phyloP scores from a whole-genome alignment of 768 basidiomycete genomes.

The Leccinum longicurvipes region DNA sequence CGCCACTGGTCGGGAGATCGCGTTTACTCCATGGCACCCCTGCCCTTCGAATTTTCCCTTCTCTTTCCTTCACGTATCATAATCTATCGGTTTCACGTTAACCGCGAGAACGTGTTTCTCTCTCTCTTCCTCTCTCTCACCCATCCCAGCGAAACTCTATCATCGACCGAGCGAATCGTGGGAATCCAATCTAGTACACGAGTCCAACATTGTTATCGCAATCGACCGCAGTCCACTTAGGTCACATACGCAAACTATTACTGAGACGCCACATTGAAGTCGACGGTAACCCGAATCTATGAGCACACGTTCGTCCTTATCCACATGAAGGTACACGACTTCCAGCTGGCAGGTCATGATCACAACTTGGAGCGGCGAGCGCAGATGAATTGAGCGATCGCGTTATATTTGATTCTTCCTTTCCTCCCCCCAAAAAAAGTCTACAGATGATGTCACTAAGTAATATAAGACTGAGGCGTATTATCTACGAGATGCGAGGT shows the following conservation, averaged over 20 bases:
- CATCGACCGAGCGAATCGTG: not conserved
- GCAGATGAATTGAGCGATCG: not conserved
- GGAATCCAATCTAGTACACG: not conserved
- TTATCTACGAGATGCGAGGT: constrained; percentile 19
- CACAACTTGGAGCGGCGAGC: not conserved
- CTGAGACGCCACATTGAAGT: not conserved
- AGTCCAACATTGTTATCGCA: not conserved
- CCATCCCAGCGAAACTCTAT: not conserved
- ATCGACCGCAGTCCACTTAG: not conserved
- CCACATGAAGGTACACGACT: not conserved
- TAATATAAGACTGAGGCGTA: constrained; percentile 13
- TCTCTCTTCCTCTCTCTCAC: not conserved
- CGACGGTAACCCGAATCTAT: not conserved
- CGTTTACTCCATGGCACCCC: not conserved
- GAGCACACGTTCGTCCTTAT: not conserved
- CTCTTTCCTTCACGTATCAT: not conserved
- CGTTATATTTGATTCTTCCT: constrained; percentile 16
- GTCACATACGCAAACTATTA: too few relatives aligned
- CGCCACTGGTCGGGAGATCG: not conserved
- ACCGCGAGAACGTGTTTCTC: not conserved
- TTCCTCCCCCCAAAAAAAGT: constrained; percentile 7
- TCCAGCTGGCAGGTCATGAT: too few relatives aligned
- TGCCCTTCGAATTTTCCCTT: not conserved
- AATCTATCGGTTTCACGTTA: not conserved
- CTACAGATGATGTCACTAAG: constrained; percentile 25